Evolutionary conservation across 352 stramenopile genomes (phyloP).

Genomic region (Pythium myriotylum): DNA sequence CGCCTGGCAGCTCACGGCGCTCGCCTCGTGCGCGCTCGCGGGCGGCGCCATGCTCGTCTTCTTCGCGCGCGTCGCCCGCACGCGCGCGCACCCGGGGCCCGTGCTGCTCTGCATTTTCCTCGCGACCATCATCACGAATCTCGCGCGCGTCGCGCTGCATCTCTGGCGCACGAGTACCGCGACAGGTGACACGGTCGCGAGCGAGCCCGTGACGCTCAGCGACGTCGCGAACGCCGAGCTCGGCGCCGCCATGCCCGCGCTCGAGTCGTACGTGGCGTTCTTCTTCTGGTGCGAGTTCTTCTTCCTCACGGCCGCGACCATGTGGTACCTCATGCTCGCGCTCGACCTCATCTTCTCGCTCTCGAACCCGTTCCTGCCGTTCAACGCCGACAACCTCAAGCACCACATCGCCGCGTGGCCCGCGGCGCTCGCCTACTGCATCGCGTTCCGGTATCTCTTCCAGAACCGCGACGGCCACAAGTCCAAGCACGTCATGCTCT

Average conservation of each 20-base stretch:
- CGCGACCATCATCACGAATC: constrained; percentile 63
- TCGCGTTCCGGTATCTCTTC: constrained; percentile 71
- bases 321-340: constrained; percentile 88
- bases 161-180: constrained; percentile 44
- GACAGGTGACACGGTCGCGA: neutral
- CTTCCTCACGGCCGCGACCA: constrained; percentile 75
- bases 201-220: constrained; percentile 50
- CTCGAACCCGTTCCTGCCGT: constrained; percentile 86
- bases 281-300: constrained; percentile 88
- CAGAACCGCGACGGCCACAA: constrained; percentile 24
- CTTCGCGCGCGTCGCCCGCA: constrained; percentile 67
- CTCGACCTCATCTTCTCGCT: constrained; percentile 87
- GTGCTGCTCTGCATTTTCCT: constrained; percentile 83
- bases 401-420: constrained; percentile 86
- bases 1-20: constrained; percentile 73
- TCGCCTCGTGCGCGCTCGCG: constrained; percentile 55
- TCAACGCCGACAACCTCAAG: constrained; percentile 86
- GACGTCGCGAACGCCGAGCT: constrained; percentile 67
- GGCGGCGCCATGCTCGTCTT: constrained; percentile 66
- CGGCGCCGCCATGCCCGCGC: constrained; percentile 18
- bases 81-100: constrained; percentile 63
- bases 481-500: constrained; percentile 60
- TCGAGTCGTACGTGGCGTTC: constrained; percentile 62
- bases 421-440: constrained; percentile 60
- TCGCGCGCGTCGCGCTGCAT: constrained; percentile 65